Evolutionary conservation across 495 filamentous ascomycete species (phyloP).

Genomic region (Aspergillus hancockii): DNA sequence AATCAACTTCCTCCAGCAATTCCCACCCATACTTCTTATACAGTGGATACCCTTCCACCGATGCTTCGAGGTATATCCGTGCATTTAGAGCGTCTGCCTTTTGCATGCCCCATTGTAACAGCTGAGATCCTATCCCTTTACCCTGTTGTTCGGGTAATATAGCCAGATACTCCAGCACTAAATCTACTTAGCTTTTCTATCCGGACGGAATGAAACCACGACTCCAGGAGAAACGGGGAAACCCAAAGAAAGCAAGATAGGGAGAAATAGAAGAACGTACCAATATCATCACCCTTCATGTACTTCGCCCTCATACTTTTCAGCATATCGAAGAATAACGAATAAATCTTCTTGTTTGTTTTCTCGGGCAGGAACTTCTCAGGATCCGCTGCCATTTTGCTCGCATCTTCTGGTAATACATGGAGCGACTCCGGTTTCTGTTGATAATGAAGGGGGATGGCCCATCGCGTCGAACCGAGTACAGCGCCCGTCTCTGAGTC

Average conservation of each 20-base stretch:
- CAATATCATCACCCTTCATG: not conserved
- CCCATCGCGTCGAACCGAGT: not conserved
- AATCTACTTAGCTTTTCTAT: not conserved
- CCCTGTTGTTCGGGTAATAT: conserved; percentile 49
- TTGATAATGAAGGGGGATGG: not conserved
- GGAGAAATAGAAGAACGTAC: not conserved
- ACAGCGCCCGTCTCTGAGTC: not conserved
- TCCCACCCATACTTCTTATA: conserved; percentile 58
- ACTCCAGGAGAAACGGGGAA: not conserved
- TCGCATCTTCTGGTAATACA: not conserved
- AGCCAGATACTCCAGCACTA: conserved; percentile 48
- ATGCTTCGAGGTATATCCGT: conserved; percentile 56
- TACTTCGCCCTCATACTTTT: not conserved
- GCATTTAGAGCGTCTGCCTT: conserved; percentile 49
- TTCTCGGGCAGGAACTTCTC: not conserved
- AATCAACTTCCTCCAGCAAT: conserved; percentile 34
- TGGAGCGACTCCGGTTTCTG: not conserved
- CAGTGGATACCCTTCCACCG: conserved; percentile 49
- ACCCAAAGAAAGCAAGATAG: too few relatives aligned
- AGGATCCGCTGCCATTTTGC: not conserved
- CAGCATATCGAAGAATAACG: not conserved
- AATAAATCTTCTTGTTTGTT: not conserved
- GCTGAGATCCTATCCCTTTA: conserved; percentile 46
- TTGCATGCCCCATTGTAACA: conserved; percentile 51
- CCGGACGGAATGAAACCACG: not conserved